Percentiles rank a stretch among this genome's conserved stretches.
phyloP scores from a whole-genome alignment of 352 stramenopile genomes.

The Phytophthora pseudosyringae region DNA sequence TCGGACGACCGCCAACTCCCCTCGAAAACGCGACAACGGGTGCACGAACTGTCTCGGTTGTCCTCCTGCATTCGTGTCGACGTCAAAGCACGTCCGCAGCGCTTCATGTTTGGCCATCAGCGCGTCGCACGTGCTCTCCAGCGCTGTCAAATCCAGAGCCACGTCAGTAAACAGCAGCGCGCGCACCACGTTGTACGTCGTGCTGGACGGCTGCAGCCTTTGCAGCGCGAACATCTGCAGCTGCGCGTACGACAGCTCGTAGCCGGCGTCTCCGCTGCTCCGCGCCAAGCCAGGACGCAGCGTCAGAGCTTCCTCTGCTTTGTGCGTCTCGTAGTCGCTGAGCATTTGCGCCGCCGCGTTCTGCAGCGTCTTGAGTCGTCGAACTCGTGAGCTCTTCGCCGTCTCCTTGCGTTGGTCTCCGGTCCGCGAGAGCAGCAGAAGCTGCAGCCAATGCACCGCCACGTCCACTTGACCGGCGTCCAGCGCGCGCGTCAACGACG shows the following conservation, averaged over 20 bases:
- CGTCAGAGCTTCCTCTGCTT: constrained; percentile 2
- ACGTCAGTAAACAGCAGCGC: constrained; percentile 36
- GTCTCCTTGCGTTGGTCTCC: constrained; percentile 4
- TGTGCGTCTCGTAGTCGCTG: constrained; percentile 2
- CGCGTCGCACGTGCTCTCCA: constrained; percentile 36
- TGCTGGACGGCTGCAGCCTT: constrained; percentile 44
- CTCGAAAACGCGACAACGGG: constrained; percentile 25
- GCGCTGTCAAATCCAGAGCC: constrained; percentile 23
- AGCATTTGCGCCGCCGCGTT: constrained; percentile 26
- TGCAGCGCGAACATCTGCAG: constrained; percentile 70
- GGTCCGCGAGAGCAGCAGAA: constrained; percentile 31
- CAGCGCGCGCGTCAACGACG: constrained; percentile 31
- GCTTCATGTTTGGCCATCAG: constrained; percentile 53
- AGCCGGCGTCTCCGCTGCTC: not conserved
- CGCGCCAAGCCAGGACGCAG: constrained; percentile 26
- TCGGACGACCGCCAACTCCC: constrained; percentile 1
- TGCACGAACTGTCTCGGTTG: constrained; percentile 44
- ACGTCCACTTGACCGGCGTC: constrained; percentile 46
- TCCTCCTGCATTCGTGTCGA: constrained; percentile 31
- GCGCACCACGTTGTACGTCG: constrained; percentile 59
- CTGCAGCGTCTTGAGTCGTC: constrained; percentile 25
- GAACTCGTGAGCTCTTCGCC: constrained; percentile 3
- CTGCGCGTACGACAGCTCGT: constrained; percentile 56
- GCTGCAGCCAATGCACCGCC: constrained; percentile 45
- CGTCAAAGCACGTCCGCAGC: constrained; percentile 51